Evolutionary conservation across 148 eudicot genomes (phyloP), one percentile per base, ranked within the genome.

Genomic region (Linanthus parryae): DNA sequence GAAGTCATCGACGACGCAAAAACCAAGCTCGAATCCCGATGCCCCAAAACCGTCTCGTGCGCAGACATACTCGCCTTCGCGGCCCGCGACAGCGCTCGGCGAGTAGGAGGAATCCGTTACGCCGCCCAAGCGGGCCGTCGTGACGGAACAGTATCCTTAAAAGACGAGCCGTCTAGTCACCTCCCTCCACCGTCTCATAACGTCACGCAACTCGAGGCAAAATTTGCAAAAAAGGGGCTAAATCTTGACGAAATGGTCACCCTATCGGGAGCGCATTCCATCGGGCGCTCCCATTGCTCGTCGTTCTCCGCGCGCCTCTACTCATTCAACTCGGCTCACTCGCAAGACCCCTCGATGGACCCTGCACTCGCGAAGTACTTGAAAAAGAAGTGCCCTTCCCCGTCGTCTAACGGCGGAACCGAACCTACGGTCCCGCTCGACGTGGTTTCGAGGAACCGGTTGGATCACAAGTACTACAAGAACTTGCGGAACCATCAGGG

Each of bases 41-140:
- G 81, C 38, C 81, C 81, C 6, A 33, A 54, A 31, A 65, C 72
- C 0, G 77, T 76, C 19, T 76, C 81, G 5, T 76, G 77, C 24
- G 68, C 81, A 0, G 81, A 76, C 48, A 68, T 76, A 36, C 28
- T 76, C 13, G 71, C 81, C 8, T 76, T 60, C 28, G 81, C 81
- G 16, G 81, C 81, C 33, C 81, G 81, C 7, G 82, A 77, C 34
- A 65, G 72, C 13, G 59, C 72, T 17, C 22, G 27, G 37, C 27
- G 43, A 15, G 40, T 54, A 7, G 78, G 77, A 5, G 65, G 62
- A 17, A 46, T 72, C 2, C 43, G 40, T 19, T 77, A 72, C 42
- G 46, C 44, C 1, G 74, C 69, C 9, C 72, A 69, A 8, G 51
- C 63, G 10, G 78, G 82, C 4, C 61, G 78, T 8, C 57, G 72